Percentiles rank a stretch among this genome's conserved stretches.
Evolutionary conservation across 148 eudicot species (phyloP).

Genomic region (Spergularia marina): DNA sequence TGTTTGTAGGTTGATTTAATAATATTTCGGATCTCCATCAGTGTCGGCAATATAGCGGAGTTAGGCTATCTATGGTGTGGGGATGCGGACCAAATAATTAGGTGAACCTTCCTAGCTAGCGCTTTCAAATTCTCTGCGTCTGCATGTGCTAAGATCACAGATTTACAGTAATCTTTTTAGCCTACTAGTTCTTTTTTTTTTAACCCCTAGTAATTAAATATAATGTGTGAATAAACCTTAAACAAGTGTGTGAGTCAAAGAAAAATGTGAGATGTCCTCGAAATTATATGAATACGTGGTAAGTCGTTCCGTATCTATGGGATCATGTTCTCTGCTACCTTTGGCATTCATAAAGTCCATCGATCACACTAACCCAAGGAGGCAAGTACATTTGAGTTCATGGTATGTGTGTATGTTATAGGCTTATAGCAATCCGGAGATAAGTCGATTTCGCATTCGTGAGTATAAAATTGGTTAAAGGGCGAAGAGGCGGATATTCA

Average conservation of each 20-base stretch:
- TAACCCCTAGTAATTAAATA: neutral
- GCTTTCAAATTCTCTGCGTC: neutral
- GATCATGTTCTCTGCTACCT: constrained; percentile 27
- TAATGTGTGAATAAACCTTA: constrained; percentile 4
- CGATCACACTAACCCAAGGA: neutral
- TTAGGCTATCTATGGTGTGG: neutral
- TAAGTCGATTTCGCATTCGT: neutral
- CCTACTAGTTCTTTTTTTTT: neutral
- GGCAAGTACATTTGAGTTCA: neutral
- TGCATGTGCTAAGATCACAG: constrained; percentile 12
- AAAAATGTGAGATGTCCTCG: neutral
- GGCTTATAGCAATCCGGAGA: neutral
- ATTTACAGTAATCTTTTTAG: neutral
- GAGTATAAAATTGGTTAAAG: neutral
- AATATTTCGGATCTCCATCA: neutral
- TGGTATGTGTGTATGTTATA: neutral
- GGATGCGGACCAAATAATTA: constrained; percentile 10
- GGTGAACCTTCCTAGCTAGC: constrained; percentile 22
- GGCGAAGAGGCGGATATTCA: too few species aligned
- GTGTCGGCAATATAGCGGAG: neutral
- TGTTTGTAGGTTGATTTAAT: neutral
- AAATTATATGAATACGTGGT: constrained; percentile 1
- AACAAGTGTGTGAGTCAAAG: neutral
- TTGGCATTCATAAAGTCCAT: constrained; percentile 13
- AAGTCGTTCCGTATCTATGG: constrained; percentile 23